phyloP scores from a whole-genome alignment of 1,139 yeast genomes.

The Suhomyces maxii region DNA sequence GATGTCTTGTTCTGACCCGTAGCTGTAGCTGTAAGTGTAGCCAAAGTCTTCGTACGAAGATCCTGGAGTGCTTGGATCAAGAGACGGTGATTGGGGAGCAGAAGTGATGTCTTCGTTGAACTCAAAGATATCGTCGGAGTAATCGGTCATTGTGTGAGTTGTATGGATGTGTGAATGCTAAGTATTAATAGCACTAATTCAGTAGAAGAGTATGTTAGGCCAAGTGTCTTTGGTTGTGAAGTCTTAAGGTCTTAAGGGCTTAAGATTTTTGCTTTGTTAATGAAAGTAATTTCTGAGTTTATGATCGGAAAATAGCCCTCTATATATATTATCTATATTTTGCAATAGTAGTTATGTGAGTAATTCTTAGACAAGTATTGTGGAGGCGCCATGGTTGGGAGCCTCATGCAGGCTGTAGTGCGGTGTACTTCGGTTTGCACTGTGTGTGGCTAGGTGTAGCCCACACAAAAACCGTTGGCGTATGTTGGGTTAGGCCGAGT shows the following conservation, averaged over 20 bases:
- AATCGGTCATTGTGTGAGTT: constrained; percentile 3
- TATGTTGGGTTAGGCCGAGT: constrained; percentile 8
- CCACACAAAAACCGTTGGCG: constrained; percentile 6
- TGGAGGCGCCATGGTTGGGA: constrained; percentile 6
- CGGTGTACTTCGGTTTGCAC: constrained; percentile 6
- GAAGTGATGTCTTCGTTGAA: constrained; percentile 16
- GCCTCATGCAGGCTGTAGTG: neutral
- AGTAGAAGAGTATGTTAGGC: too few relatives aligned
- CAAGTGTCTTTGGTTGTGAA: neutral
- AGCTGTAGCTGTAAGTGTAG: constrained; percentile 11
- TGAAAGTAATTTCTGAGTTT: too few relatives aligned
- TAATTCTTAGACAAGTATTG: constrained; percentile 7
- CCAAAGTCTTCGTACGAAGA: constrained; percentile 10
- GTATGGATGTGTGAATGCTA: neutral
- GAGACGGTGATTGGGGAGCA: constrained; percentile 16
- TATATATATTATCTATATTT: constrained; percentile 7
- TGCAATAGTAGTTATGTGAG: constrained; percentile 13
- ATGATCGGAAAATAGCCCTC: neutral
- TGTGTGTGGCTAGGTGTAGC: constrained; percentile 6
- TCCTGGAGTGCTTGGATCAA: constrained; percentile 11
- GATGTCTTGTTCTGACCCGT: constrained; percentile 1
- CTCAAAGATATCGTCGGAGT: constrained; percentile 19
- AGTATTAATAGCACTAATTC: neutral
- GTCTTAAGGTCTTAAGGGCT: neutral
- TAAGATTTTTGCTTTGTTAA: neutral